These are phyloP conservation scores for Sphaceloma murrayae DNA, from an alignment of 2,329 filamentous ascomycete species.

Conservation along the genomic window DNA sequence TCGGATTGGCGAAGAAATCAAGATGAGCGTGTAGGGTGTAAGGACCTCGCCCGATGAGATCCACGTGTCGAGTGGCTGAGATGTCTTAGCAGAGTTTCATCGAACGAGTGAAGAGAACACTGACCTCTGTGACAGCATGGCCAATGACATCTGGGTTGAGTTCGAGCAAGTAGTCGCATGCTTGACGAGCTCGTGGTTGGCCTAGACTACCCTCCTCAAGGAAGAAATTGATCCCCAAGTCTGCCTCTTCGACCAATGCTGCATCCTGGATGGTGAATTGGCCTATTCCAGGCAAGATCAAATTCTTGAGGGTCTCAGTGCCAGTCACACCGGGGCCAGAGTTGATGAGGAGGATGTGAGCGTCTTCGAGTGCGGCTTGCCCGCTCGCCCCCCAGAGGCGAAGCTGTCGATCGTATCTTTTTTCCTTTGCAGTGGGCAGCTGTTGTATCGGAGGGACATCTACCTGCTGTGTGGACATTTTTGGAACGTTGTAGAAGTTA, in stretches of 20 bases:
- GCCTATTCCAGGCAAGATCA: slow-evolving; percentile 88
- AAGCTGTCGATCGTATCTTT: slow-evolving; percentile 87
- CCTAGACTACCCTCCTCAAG: slow-evolving; percentile 70
- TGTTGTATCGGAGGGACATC: slow-evolving; percentile 39
- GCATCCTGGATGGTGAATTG: slow-evolving; percentile 85
- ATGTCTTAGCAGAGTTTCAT: slow-evolving; percentile 28
- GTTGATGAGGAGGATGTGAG: slow-evolving; percentile 85
- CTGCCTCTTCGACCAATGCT: slow-evolving; percentile 63
- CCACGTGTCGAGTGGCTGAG: slow-evolving; percentile 39
- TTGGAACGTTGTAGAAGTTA: no score
- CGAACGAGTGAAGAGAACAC: slow-evolving; percentile 20
- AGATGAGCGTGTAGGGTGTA: slow-evolving; percentile 48
- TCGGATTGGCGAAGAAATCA: slow-evolving; percentile 51
- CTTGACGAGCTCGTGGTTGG: slow-evolving; percentile 66
- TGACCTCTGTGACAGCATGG: slow-evolving; percentile 52
- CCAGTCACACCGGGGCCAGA: slow-evolving; percentile 78
- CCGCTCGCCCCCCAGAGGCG: slow-evolving; percentile 90
- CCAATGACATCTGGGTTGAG: slow-evolving; percentile 88
- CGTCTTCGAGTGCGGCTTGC: slow-evolving; percentile 79
- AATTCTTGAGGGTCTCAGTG: slow-evolving; percentile 87
- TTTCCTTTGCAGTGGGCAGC: slow-evolving; percentile 50
- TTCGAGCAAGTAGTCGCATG: slow-evolving; percentile 67
- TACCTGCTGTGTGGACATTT: slow-evolving; percentile 21
- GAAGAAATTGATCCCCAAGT: slow-evolving; percentile 96
- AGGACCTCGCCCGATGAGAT: slow-evolving; percentile 33